Conservation (phyloP, 2,329 filamentous ascomycete species). For the Cordyceps cateniannulata region DNA sequence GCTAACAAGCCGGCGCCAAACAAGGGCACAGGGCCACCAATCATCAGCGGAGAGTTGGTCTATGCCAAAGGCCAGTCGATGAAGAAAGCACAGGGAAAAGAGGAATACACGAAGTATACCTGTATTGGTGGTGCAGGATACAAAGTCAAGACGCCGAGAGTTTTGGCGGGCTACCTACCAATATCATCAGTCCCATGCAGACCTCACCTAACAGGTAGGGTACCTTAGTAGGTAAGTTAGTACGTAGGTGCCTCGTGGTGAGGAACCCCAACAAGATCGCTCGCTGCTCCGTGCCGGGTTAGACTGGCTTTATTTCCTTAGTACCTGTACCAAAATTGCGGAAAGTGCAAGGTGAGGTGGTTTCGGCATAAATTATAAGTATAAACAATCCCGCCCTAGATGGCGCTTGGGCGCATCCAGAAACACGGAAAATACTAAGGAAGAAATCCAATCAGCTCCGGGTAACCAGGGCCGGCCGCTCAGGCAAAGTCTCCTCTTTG, state of each 20-base stretch:
- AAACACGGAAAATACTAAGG: background rate
- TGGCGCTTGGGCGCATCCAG: constrained; percentile 4
- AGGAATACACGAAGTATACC: background rate
- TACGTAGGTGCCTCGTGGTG: background rate
- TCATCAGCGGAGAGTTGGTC: background rate
- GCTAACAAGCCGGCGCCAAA: constrained; percentile 3
- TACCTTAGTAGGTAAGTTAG: too few species aligned
- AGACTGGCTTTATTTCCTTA: too few species aligned
- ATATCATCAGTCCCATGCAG: too few species aligned
- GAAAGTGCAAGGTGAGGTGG: too few species aligned
- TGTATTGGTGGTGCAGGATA: background rate
- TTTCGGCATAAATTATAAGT: background rate
- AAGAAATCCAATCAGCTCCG: background rate
- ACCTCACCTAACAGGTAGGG: too few species aligned
- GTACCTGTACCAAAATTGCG: too few species aligned
- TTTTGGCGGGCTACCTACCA: background rate
- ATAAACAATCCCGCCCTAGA: background rate
- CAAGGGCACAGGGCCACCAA: background rate
- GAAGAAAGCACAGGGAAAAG: background rate
- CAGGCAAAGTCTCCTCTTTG: background rate
- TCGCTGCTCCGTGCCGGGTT: background rate
- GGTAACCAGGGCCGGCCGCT: background rate
- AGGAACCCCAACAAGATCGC: background rate
- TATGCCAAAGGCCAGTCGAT: background rate
- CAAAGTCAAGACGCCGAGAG: background rate